A percentile compares a stretch with the other conserved stretches of the same genome.
Conservation (phyloP, 2,329 filamentous ascomycete genomes). For the Diatrype stigma region DNA sequence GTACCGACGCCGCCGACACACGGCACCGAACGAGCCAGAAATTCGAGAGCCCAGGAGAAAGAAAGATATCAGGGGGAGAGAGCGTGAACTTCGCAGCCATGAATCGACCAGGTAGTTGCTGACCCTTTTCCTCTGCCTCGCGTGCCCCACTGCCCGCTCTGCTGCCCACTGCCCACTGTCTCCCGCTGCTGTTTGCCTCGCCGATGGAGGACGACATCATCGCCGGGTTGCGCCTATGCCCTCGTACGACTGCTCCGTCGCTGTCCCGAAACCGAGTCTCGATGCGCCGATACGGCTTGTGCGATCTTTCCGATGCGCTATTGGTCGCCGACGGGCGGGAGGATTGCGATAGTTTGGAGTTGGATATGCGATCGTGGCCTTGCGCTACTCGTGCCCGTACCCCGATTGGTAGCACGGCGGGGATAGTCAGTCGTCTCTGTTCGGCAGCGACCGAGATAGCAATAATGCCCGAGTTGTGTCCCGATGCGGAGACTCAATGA, state of each 20-base stretch:
- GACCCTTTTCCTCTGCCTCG: conserved; percentile 21
- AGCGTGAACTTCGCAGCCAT: conserved; percentile 27
- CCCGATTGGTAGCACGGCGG: too few species aligned
- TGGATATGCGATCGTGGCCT: neutral
- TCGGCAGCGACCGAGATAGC: too few species aligned
- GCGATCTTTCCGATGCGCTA: conserved; percentile 5
- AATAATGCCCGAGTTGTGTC: neutral
- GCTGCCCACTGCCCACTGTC: neutral
- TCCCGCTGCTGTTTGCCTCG: conserved; percentile 24
- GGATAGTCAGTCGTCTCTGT: too few species aligned
- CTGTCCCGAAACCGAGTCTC: conserved; percentile 8
- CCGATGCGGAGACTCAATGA: neutral
- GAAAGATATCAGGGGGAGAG: conserved; percentile 1
- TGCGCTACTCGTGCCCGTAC: neutral
- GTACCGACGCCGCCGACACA: too few species aligned
- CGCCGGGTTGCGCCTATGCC: conserved; percentile 14
- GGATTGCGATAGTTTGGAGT: conserved; percentile 2
- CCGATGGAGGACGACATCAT: conserved; percentile 18
- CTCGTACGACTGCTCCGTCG: neutral
- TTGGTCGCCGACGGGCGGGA: conserved; percentile 4
- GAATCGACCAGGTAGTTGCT: conserved; percentile 56
- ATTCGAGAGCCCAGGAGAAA: neutral
- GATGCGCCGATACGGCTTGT: conserved; percentile 8
- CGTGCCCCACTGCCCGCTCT: conserved; percentile 12
- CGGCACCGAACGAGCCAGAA: too few species aligned